phyloP scores from a whole-genome alignment of 345 rosid genomes.

The Angophora floribunda region DNA sequence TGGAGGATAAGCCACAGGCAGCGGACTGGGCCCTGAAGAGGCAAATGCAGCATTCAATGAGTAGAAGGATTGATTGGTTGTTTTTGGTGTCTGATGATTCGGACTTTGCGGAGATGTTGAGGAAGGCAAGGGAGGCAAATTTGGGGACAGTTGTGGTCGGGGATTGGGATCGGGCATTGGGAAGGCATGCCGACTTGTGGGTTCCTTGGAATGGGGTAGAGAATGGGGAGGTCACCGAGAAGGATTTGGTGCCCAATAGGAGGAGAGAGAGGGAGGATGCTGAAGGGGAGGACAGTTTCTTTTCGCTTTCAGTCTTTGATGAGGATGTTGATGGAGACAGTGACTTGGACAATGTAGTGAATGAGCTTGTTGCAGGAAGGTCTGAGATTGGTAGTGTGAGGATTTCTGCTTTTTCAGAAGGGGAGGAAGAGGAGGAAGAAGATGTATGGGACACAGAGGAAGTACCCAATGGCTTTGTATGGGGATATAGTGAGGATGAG shows the following conservation, averaged over 20 bases:
- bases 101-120: conserved; percentile 66
- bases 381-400: conserved; percentile 35
- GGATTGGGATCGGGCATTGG: conserved; percentile 56
- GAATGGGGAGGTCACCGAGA: conserved; percentile 58
- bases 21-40: conserved; percentile 97
- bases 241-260: conserved; percentile 57
- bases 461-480: conserved; percentile 17
- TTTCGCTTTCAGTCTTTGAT: conserved; percentile 34
- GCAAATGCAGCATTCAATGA: conserved; percentile 91
- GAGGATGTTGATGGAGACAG: conserved; percentile 11
- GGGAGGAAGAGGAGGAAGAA: conserved; percentile 21
- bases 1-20: conserved; percentile 91
- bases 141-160: conserved; percentile 84
- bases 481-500: conserved; percentile 37
- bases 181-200: conserved; percentile 81
- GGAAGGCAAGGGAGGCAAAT: conserved; percentile 67
- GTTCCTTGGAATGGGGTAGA: conserved; percentile 81
- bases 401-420: conserved; percentile 64
- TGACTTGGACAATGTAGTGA: conserved; percentile 26
- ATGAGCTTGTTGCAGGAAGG: conserved; percentile 34
- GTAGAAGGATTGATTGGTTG: conserved; percentile 79
- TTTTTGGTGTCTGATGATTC: conserved; percentile 81
- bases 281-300: conserved; percentile 20
- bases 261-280: conserved; percentile 20
- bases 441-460: conserved; percentile 22